Evolutionary conservation across 805 yeast genomes (phyloP), one percentile per base, ranked within the genome.

Genomic region (Nakazawaea wyomingensis): DNA sequence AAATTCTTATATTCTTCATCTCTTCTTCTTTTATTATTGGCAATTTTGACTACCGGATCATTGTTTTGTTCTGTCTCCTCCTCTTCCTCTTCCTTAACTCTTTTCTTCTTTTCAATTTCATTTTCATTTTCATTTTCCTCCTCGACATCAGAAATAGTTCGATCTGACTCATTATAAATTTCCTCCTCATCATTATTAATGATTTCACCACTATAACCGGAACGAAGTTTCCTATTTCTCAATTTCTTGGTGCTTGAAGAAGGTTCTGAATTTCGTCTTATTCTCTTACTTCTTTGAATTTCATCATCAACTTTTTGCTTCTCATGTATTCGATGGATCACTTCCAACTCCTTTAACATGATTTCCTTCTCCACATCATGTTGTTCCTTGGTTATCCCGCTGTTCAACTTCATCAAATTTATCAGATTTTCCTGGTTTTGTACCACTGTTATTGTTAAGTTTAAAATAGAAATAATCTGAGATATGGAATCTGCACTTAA

Each of bases 401-500:
- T 13, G 20, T 42, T 36, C 41, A 42, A 31, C 9, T 32, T 30
- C 20, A 42, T 16, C 20, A 35, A 26, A 18, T 36, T 36, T 11
- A 42, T 10, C 45, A 30, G 45, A n/a, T 36, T 42, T 20, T 42
- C 37, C 18, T 42, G 45, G 24, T 24, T 31, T 27, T 36, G 41
- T 17, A 42, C 9, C 16, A 22, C 13, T 3, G 32, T 42, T 24
- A 42, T 21, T 18, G 45, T 36, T 27, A 22, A 9, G 32, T 36
- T 36, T 13, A 42, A 28, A 5, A 40, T 28, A 8, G 44, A 34
- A 16, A 40, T 34, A 17, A 40, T 27, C 14, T 33, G 34, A 11
- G 34, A 34, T 4, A 40, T 28, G 8, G 44, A 40, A 13, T 40
- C 38, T 6, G 33, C 13, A 4, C 38, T 22, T 20, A 37, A 19